Base-by-base conservation (phyloP, 179 eudicot genomes). In the Heliamphora pulchella region DNA sequence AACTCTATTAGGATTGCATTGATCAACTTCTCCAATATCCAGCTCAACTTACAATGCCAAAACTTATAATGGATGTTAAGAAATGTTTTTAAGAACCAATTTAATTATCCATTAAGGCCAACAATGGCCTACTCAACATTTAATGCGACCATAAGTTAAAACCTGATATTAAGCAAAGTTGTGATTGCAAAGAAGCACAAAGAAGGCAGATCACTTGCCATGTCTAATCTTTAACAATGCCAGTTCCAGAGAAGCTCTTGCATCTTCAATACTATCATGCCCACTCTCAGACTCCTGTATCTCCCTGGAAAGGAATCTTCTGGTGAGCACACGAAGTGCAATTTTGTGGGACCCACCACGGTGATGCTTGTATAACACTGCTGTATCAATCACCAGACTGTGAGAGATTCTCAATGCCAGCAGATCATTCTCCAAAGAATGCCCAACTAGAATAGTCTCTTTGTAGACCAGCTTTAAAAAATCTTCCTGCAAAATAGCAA, bases 241-340 rank as follows among this genome's bases (percentile, higher is more conserved):
- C 75, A 94, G 85, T 67, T 94, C 97, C 91, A 94, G 54, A 47
- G 98, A 84, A 41, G 98, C 87, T 84, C 87, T 91, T 54, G 98
- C 98, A 91, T 94, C 98, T 87, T 94, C 98, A 74, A 87, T 62
- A 79, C 98, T 94, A 82, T 94, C 98, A 82, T 94, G 98, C 50
- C 98, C 98, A 76, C 86, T 85, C 64, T 80, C 93, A 59, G 98
- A 92, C 82, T 91, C 90, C 81, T 94, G 98, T 76, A 94, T 94
- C 84, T 88, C 95, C 83, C 91, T 89, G 61, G 86, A 83, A 74
- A 94, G 98, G 77, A 89, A 94, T 71, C 64, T 92, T 50, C 90
- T 87, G 14, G 95, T 82, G 65, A 94, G 91, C 77, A 94, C 92
- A 50, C 93, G 93, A 78, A 94, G 91, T 81, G 98, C 97, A 57